Evolutionary conservation across 306 rosid species (phyloP), one percentile per base, ranked within the genome.

Genomic region (Ammopiptanthus mongolicus): DNA sequence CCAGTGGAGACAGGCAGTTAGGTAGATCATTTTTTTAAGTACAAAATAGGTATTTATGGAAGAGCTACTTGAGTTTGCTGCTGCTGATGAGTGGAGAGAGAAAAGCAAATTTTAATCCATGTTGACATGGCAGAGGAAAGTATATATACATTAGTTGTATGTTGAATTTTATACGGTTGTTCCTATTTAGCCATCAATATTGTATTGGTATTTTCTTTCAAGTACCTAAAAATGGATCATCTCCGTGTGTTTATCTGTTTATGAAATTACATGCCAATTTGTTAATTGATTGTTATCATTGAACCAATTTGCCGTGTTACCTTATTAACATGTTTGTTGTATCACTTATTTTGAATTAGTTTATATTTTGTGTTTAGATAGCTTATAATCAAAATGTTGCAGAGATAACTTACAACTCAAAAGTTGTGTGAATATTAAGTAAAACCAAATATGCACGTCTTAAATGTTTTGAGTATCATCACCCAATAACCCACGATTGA

Each of bases 101-200:
- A 52, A 7, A 17, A 67, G 36, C 47, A 69, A 81, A 33, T 52
- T 69, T 69, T 52, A 14, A n/a, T 66, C 31, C 29, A 29, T 75
- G 77, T 31, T 69, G 15, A 29, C 73, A 34, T 69, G 56, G 28
- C 29, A 5, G 23, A 15, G 23, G 17, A 60, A 74, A 73, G 21
- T 15, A 51, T 42, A 19, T 61, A 41, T 61, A 8, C 63, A 65
- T 22, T 65, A 58, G 65, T 65, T 46, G 19, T 15, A 34, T 12
- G 42, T 58, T 62, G 47, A 51, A 42, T 61, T 55, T 31, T 37
- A 1, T 48, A 22, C 5, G 15, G 42, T 37, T 56, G 41, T 58
- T 44, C 37, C 47, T 8, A 6, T 79, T 52, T 78, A 15, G 22
- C 12, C 10, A 34, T 58, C 0, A 44, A 18, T 44, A 13, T 57